Evolutionary conservation across 345 rosid species (phyloP).

Genomic region (Rubroshorea leprosula): DNA sequence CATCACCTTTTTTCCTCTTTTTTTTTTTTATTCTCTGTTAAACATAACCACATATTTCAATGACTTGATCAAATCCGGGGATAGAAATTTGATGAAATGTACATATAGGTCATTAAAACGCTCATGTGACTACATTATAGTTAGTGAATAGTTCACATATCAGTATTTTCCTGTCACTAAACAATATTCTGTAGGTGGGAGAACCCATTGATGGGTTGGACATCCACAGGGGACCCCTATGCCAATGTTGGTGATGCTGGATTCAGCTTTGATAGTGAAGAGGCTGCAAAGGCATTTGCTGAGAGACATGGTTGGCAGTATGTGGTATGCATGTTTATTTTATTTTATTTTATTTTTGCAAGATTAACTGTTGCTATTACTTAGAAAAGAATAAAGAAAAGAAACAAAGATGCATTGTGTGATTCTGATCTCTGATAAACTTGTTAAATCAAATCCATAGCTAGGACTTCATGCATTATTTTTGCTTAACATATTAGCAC

Average conservation of each 20-base stretch:
- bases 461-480: too few relatives aligned
- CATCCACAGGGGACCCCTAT: slow-evolving; percentile 99
- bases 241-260: slow-evolving; percentile 94
- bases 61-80: too few relatives aligned
- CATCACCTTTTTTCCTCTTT: too few relatives aligned
- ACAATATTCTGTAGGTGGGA: slow-evolving; percentile 64
- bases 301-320: slow-evolving; percentile 92
- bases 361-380: slow-evolving; percentile 1
- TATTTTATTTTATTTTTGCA: too few relatives aligned
- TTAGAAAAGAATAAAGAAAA: too few relatives aligned
- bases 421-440: not conserved
- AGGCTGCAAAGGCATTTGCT: slow-evolving; percentile 79
- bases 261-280: slow-evolving; percentile 68
- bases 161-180: not conserved
- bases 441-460: too few relatives aligned
- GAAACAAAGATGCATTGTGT: not conserved
- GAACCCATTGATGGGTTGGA: slow-evolving; percentile 99
- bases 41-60: too few relatives aligned
- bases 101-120: not conserved
- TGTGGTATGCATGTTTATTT: slow-evolving; percentile 35
- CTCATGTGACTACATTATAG: not conserved
- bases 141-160: not conserved
- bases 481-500: too few relatives aligned
- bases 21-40: too few relatives aligned
- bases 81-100: too few relatives aligned